Conservation (phyloP, 2,329 filamentous ascomycete species). For the Dothistroma septosporum region DNA sequence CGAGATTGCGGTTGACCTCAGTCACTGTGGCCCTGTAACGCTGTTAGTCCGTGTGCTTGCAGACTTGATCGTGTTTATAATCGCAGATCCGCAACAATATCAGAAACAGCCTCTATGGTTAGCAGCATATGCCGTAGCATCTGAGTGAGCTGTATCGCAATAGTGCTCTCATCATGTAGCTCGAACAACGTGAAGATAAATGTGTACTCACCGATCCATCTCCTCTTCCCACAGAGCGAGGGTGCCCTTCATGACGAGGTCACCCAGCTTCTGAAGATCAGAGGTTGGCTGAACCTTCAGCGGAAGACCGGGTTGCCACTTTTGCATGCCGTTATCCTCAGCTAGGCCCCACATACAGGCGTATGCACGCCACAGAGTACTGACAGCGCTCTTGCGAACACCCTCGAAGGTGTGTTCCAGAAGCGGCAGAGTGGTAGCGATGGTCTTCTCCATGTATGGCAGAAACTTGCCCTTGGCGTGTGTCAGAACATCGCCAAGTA, state of each 20-base stretch:
- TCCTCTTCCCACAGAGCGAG: slow-evolving; percentile 85
- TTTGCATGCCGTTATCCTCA: slow-evolving; percentile 70
- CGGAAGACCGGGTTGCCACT: slow-evolving; percentile 87
- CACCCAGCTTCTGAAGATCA: slow-evolving; percentile 78
- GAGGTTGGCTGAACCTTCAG: slow-evolving; percentile 72
- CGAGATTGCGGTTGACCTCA: slow-evolving; percentile 90
- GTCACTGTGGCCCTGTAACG: slow-evolving; percentile 72
- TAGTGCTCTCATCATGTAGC: slow-evolving; percentile 73
- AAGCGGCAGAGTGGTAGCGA: slow-evolving; percentile 75
- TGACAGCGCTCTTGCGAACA: slow-evolving; percentile 84
- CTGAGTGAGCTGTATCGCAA: slow-evolving; percentile 99
- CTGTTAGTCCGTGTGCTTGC: slow-evolving; percentile 41
- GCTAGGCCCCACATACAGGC: slow-evolving; percentile 84
- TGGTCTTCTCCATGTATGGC: slow-evolving; percentile 82
- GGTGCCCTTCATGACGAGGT: slow-evolving; percentile 79
- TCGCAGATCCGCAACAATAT: slow-evolving; percentile 24
- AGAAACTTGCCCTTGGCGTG: slow-evolving; percentile 77
- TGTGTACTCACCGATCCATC: slow-evolving; percentile 75
- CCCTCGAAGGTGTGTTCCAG: slow-evolving; percentile 89
- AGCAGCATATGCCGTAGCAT: slow-evolving; percentile 56
- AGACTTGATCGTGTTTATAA: slow-evolving; percentile 28
- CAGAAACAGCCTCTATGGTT: slow-evolving; percentile 48
- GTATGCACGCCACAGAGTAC: slow-evolving; percentile 89
- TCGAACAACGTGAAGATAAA: slow-evolving; percentile 14
- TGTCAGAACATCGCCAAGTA: slow-evolving; percentile 86